Conservation (phyloP, 2,329 filamentous ascomycete species). For the Scedosporium apiospermum region DNA sequence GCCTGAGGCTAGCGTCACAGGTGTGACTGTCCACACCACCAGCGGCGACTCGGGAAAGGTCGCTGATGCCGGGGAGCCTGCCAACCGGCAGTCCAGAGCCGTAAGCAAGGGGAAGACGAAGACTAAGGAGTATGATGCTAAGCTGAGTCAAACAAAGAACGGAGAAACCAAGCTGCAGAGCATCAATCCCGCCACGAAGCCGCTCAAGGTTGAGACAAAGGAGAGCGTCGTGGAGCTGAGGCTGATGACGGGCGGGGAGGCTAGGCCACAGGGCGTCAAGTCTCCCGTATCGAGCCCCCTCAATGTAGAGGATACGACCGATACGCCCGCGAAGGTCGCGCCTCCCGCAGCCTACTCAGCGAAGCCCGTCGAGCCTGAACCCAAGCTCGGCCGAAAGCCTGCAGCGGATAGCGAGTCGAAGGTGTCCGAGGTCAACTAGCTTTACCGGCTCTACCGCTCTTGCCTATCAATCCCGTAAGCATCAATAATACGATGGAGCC, state of each 20-base stretch:
- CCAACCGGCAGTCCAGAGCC: conserved; percentile 54
- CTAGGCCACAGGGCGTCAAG: conserved; percentile 1
- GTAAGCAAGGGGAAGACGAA: conserved; percentile 22
- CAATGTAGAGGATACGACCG: too few relatives aligned
- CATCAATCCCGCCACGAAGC: conserved; percentile 6
- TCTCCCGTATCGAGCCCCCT: too few relatives aligned
- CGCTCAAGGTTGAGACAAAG: conserved; percentile 17
- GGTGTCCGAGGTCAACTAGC: conserved; percentile 55
- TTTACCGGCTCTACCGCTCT: conserved; percentile 52
- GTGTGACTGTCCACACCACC: conserved; percentile 74
- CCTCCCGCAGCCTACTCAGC: conserved; percentile 19
- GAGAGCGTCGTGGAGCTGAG: too few relatives aligned
- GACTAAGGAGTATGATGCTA: conserved; percentile 15
- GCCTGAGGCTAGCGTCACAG: conserved; percentile 44
- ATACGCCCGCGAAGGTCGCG: conserved; percentile 7
- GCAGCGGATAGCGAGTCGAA: conserved; percentile 24
- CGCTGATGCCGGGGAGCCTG: conserved; percentile 47
- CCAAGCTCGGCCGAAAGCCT: not conserved
- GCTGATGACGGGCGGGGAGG: conserved; percentile 10
- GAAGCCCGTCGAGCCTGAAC: conserved; percentile 11
- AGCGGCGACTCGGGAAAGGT: conserved; percentile 79
- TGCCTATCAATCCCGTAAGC: conserved; percentile 68
- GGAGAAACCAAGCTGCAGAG: conserved; percentile 13
- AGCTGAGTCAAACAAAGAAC: conserved; percentile 15
- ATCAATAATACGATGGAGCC: conserved; percentile 72